Conservation (phyloP, 1,284 basidiomycete genomes). For the Cystobasidium slooffiae region DNA sequence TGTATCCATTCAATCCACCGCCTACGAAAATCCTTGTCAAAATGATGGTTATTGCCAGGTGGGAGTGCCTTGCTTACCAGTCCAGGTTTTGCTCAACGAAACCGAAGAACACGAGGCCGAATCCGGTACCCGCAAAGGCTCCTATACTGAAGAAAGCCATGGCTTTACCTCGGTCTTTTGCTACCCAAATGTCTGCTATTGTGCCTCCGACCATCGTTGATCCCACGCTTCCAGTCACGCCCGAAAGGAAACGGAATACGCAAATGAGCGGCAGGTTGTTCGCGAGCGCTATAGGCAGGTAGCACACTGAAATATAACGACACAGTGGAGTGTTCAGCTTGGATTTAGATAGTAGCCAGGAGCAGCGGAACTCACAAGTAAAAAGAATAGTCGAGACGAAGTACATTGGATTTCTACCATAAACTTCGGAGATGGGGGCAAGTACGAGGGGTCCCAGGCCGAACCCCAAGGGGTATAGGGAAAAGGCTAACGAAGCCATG, state of each 20-base stretch:
- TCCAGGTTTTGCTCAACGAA: slow-evolving; percentile 43
- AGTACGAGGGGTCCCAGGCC: slow-evolving; percentile 41
- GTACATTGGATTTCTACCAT: slow-evolving; percentile 67
- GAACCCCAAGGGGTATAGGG: slow-evolving; percentile 39
- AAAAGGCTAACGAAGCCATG: slow-evolving; percentile 35
- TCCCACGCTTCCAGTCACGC: slow-evolving; percentile 53
- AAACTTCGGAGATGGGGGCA: slow-evolving; percentile 55
- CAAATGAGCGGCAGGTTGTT: slow-evolving; percentile 52
- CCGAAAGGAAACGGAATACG: slow-evolving; percentile 52
- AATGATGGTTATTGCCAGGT: not conserved
- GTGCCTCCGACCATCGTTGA: slow-evolving; percentile 55
- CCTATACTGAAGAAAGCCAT: slow-evolving; percentile 45
- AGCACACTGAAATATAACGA: slow-evolving; percentile 46
- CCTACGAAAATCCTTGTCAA: slow-evolving; percentile 1
- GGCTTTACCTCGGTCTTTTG: slow-evolving; percentile 43
- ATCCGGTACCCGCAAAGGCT: slow-evolving; percentile 43
- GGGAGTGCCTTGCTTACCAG: slow-evolving; percentile 3
- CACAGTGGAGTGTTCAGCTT: not conserved
- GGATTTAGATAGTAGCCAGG: not conserved
- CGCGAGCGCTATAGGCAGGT: slow-evolving; percentile 53
- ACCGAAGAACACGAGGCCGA: slow-evolving; percentile 36
- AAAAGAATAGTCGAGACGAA: slow-evolving; percentile 59
- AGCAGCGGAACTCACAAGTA: slow-evolving; percentile 13
- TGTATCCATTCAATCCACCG: slow-evolving; percentile 46
- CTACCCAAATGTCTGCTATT: slow-evolving; percentile 51